Conservation (phyloP, 1,284 basidiomycete species). For the Ustilago nuda region DNA sequence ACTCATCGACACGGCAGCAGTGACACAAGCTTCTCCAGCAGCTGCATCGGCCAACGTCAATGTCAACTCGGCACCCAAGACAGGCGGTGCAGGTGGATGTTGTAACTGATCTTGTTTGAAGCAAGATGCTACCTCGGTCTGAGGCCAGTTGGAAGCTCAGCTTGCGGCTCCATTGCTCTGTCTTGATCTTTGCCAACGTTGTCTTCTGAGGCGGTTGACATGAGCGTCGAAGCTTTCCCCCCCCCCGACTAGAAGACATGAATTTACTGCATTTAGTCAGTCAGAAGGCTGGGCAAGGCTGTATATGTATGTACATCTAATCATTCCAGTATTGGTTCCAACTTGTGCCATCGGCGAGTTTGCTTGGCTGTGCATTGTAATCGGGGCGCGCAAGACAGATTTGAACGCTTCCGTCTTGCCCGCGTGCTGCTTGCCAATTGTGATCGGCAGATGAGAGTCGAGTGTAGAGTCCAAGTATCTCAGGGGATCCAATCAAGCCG, state of each 20-base stretch:
- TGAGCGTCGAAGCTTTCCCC: background rate
- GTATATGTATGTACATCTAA: slow-evolving; percentile 16
- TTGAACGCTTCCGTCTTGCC: background rate
- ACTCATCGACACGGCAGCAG: slow-evolving; percentile 79
- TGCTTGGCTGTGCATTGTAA: background rate
- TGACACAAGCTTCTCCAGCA: slow-evolving; percentile 39
- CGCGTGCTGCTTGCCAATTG: background rate
- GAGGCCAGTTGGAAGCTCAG: background rate
- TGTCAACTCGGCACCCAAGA: slow-evolving; percentile 48
- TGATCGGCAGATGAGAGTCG: background rate
- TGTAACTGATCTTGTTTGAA: slow-evolving; percentile 19
- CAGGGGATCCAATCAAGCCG: background rate
- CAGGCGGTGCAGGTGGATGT: slow-evolving; percentile 35
- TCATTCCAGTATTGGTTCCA: background rate
- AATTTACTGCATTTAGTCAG: background rate
- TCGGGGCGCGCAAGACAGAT: background rate
- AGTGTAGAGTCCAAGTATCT: background rate
- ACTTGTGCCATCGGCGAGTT: background rate
- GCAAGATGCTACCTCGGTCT: background rate
- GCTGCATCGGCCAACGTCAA: slow-evolving; percentile 50
- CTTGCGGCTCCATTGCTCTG: background rate
- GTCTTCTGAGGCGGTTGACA: background rate
- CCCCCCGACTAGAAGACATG: background rate
- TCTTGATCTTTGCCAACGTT: background rate
- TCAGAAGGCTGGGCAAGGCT: too few relatives aligned